Evolutionary conservation across 2,329 filamentous ascomycete species (phyloP).

Genomic region (Stylonectria norvegica): DNA sequence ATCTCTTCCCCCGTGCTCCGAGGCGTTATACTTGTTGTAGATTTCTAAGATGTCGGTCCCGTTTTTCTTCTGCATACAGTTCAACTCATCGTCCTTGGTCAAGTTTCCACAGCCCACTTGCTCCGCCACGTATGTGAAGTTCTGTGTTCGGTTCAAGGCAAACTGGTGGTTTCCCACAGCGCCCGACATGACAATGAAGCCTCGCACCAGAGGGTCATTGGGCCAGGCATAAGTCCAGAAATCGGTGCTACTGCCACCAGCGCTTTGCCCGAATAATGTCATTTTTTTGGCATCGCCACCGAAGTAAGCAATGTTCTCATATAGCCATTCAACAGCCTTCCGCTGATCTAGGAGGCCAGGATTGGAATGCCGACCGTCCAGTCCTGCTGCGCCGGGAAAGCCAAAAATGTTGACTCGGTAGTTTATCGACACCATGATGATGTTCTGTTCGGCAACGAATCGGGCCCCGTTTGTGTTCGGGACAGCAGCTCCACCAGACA

Average conservation of each 20-base stretch:
- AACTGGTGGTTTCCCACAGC: constrained; percentile 5
- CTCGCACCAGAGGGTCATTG: constrained; percentile 3
- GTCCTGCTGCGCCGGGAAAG: constrained; percentile 4
- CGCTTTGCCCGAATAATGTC: constrained; percentile 4
- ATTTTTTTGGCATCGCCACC: constrained; percentile 4
- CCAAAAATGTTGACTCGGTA: constrained; percentile 10
- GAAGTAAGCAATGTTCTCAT: constrained; percentile 7
- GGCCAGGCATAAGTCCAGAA: constrained; percentile 6
- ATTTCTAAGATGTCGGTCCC: constrained; percentile 3
- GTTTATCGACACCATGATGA: constrained; percentile 4
- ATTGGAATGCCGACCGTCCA: constrained; percentile 5
- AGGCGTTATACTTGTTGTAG: constrained; percentile 7
- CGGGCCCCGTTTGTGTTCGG: constrained; percentile 4
- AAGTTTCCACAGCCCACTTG: constrained; percentile 4
- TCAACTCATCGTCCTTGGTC: constrained; percentile 4
- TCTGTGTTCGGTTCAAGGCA: constrained; percentile 1
- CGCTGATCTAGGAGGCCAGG: constrained; percentile 6
- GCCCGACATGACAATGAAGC: constrained; percentile 7
- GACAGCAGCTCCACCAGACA: no score
- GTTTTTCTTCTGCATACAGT: constrained; percentile 4
- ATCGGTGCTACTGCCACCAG: constrained; percentile 5
- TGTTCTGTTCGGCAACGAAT: constrained; percentile 2
- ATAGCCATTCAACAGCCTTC: constrained; percentile 6
- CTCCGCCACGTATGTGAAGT: constrained; percentile 7
- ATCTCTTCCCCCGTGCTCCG: neutral